Evolutionary conservation across 176 grass and related monocot species (phyloP).

Genomic region (Hordeum vulgare): DNA sequence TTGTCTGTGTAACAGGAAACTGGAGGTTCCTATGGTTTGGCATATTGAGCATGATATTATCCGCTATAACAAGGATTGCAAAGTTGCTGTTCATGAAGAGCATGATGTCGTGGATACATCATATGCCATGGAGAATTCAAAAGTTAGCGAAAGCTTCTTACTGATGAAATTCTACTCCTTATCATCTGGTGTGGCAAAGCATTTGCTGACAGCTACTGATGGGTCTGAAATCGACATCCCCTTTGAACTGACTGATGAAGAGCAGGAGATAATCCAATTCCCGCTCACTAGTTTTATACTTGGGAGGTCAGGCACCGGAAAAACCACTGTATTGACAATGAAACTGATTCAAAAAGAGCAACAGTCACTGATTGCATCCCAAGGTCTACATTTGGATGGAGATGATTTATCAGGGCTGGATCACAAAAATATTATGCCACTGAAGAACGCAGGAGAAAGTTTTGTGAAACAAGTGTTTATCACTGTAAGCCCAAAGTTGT

Average conservation of each 20-base stretch:
- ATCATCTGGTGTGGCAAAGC: conserved; percentile 57
- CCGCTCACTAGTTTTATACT: conserved; percentile 68
- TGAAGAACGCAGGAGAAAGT: conserved; percentile 5
- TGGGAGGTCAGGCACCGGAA: conserved; percentile 78
- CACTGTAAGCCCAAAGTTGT: conserved; percentile 83
- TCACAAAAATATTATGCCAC: not conserved
- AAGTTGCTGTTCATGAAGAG: conserved; percentile 11
- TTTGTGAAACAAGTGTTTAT: conserved; percentile 76
- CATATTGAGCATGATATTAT: conserved; percentile 29
- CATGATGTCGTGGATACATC: conserved; percentile 11
- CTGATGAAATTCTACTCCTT: conserved; percentile 87
- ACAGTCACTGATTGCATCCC: conserved; percentile 50
- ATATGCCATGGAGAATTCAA: conserved; percentile 47
- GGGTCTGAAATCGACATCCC: conserved; percentile 61
- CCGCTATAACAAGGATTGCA: conserved; percentile 33
- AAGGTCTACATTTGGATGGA: conserved; percentile 15
- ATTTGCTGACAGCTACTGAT: conserved; percentile 71
- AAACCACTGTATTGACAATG: conserved; percentile 73
- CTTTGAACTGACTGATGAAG: conserved; percentile 78
- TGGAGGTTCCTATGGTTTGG: conserved; percentile 67
- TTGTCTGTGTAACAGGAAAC: conserved; percentile 31
- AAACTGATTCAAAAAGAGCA: conserved; percentile 70
- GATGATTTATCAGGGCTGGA: not conserved
- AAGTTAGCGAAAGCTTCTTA: conserved; percentile 77
- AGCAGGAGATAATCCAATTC: conserved; percentile 57